phyloP scores from a whole-genome alignment of 2,329 filamentous ascomycete genomes.

The Cercospora nicotianae region DNA sequence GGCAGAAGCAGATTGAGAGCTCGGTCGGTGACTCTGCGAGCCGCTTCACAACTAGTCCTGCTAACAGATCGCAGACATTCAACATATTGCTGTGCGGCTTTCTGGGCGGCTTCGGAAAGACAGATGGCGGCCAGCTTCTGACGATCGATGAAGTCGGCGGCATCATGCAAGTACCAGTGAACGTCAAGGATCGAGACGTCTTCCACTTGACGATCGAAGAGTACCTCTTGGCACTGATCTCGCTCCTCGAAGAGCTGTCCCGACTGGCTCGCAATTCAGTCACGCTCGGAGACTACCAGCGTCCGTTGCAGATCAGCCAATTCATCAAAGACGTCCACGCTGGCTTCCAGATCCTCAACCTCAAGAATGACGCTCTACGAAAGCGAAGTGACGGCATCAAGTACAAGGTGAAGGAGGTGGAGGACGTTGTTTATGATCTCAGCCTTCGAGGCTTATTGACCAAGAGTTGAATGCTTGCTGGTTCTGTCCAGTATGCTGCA shows the following conservation, averaged over 20 bases:
- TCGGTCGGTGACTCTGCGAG: constrained; percentile 62
- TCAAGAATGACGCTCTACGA: constrained; percentile 91
- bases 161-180: constrained; percentile 83
- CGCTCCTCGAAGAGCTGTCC: constrained; percentile 84
- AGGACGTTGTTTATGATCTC: constrained; percentile 96
- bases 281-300: constrained; percentile 80
- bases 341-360: constrained; percentile 93
- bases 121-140: constrained; percentile 62
- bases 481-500: neutral
- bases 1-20: constrained; percentile 81
- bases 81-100: constrained; percentile 67
- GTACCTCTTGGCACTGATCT: constrained; percentile 85
- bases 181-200: constrained; percentile 81
- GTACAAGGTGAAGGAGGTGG: constrained; percentile 96
- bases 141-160: constrained; percentile 85
- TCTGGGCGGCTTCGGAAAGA: constrained; percentile 69
- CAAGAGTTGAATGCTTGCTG: constrained; percentile 23
- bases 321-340: constrained; percentile 96
- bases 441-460: constrained; percentile 72
- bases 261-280: constrained; percentile 93
- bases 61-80: constrained; percentile 48
- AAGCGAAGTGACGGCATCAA: constrained; percentile 91
- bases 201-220: constrained; percentile 98
- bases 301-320: constrained; percentile 81
- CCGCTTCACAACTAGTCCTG: constrained; percentile 42